Conservation (phyloP, 108 stramenopile genomes). For the Chaetoceros muelleri region DNA sequence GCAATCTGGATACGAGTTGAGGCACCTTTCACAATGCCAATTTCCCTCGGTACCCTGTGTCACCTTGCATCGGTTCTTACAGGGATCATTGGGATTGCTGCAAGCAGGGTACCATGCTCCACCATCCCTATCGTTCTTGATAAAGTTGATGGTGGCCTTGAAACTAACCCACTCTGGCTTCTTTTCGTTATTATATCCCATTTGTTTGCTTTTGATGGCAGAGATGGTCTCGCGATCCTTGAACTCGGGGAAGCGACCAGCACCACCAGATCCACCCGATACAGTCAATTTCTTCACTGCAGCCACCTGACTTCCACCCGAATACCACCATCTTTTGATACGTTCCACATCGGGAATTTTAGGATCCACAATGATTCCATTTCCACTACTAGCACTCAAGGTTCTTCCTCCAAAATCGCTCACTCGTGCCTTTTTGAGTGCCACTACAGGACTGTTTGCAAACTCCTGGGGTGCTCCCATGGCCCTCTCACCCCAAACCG, state of each 20-base stretch:
- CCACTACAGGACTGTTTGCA: constrained; percentile 58
- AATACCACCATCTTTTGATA: constrained; percentile 53
- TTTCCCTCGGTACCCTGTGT: constrained; percentile 67
- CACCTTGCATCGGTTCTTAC: constrained; percentile 80
- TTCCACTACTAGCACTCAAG: constrained; percentile 37
- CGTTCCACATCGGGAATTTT: constrained; percentile 40
- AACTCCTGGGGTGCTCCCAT: constrained; percentile 32
- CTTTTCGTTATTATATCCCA: constrained; percentile 66
- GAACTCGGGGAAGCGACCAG: constrained; percentile 41
- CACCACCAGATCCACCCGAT: constrained; percentile 43
- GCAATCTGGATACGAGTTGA: constrained; percentile 60
- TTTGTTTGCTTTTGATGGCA: constrained; percentile 68
- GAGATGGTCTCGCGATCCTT: constrained; percentile 61
- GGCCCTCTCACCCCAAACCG: constrained; percentile 83
- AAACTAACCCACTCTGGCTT: constrained; percentile 88
- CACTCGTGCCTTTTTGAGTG: constrained; percentile 78
- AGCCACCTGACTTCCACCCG: constrained; percentile 36
- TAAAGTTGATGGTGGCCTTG: constrained; percentile 83
- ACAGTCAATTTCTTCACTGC: constrained; percentile 44
- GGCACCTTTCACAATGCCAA: constrained; percentile 79
- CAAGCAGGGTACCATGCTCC: constrained; percentile 96
- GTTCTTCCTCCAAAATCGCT: constrained; percentile 82
- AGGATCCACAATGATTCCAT: constrained; percentile 31
- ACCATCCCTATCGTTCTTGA: constrained; percentile 87
- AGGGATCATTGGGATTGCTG: constrained; percentile 74